Evolutionary conservation across 352 stramenopile species (phyloP).

Genomic region (Globisporangium echinulatum): DNA sequence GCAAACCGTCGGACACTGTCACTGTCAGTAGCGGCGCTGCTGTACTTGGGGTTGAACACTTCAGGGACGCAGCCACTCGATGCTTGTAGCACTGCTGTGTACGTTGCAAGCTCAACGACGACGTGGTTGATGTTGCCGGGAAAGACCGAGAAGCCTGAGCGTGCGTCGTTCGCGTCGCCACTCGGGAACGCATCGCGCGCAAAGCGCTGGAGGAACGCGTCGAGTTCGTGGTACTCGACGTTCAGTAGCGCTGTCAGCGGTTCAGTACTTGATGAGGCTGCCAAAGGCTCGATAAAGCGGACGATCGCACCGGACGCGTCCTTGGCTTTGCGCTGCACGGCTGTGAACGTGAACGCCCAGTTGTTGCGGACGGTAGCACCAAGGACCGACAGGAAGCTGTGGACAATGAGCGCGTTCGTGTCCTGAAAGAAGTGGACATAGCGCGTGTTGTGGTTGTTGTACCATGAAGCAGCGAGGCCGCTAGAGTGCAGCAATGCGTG

Average conservation of each 20-base stretch:
- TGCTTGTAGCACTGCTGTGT: conserved; percentile 36
- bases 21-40: no score
- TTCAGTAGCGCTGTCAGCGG: conserved; percentile 38
- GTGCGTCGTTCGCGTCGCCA: conserved; percentile 53
- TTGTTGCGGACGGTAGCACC: conserved; percentile 80
- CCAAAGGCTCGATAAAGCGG: conserved; percentile 29
- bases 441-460: conserved; percentile 63
- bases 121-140: conserved; percentile 78
- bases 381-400: conserved; percentile 86
- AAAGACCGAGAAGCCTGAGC: conserved; percentile 51
- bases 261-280: background rate
- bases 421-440: conserved; percentile 95
- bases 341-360: conserved; percentile 92
- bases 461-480: conserved; percentile 67
- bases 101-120: conserved; percentile 39
- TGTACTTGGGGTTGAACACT: conserved; percentile 66
- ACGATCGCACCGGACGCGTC: conserved; percentile 78
- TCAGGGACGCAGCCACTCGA: conserved; percentile 56
- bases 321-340: conserved; percentile 90
- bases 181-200: conserved; percentile 38
- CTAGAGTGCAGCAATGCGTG: conserved; percentile 90
- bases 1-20: conserved; percentile 28
- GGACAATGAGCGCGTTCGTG: conserved; percentile 95
- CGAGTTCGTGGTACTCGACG: conserved; percentile 71
- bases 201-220: conserved; percentile 47